Evolutionary conservation across 2,329 filamentous ascomycete genomes (phyloP), one percentile per base, ranked within the genome.

Genomic region (Camptophora hylomeconis): DNA sequence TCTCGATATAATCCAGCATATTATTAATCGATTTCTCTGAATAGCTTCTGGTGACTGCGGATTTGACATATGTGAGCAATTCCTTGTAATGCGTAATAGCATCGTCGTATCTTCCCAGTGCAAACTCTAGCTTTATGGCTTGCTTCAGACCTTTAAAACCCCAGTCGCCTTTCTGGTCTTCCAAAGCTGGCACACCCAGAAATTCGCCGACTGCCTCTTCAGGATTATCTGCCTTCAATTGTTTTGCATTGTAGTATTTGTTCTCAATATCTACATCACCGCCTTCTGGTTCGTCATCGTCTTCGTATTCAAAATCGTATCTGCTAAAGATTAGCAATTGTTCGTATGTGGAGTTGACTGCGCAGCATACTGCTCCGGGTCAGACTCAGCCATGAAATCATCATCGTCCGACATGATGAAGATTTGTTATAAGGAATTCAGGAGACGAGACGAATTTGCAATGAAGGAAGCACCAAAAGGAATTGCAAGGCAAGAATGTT

Each of bases 21-120:
- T 94, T 95, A 60, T 95, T 95, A 61, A 98, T 93, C 8, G 87
- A 95, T 55, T 95, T 95, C 57, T 98, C 89, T 2, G 89, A 94
- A 58, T 95, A 95, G 58, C 95, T 98, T 39, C 89, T 75, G 21
- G 89, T 95, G 25, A 98, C 87, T 5, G 87, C 87, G 3, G 82
- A 92, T 56, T 89, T 93, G 60, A 95, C 86, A 49, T 95, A 98
- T 25, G 86, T 95, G 41, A 98, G 73, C 17, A 98, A 81, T 58
- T 95, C 84, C 41, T 73, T 76, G 58, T 92, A 98, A 56, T 98
- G 86, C 50, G 87, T 75, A 26, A 86, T 75, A 5, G 87, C 87
- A 66, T 86, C 71, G 29, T 82, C 73, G 48, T 92, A 95, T 53
- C 74, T 71, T n/a, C 72, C 75, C n/a, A 92, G 69, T 57, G 80